A percentile compares a stretch with the other conserved stretches of the same genome.
phyloP scores from a whole-genome alignment of 2,329 filamentous ascomycete species.

The Nemania bipapillata region DNA sequence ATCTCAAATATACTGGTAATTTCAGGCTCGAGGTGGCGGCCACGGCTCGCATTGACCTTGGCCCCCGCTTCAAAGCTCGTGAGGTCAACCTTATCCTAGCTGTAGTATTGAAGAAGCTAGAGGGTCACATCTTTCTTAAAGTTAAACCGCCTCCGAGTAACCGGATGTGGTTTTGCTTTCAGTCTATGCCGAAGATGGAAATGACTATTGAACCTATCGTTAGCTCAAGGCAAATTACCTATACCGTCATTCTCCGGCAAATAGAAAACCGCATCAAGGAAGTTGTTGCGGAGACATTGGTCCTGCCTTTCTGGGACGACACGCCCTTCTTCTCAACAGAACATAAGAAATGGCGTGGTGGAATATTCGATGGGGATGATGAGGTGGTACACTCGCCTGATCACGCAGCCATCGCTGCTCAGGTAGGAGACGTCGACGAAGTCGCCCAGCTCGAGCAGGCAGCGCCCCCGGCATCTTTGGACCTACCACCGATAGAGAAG shows the following conservation, averaged over 20 bases:
- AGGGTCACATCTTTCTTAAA: constrained; percentile 84
- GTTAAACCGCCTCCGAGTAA: constrained; percentile 97
- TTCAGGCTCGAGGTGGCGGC: constrained; percentile 90
- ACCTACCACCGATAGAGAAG: constrained; percentile 65
- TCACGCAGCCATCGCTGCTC: constrained; percentile 55
- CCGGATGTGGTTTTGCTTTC: constrained; percentile 93
- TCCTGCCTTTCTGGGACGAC: constrained; percentile 96
- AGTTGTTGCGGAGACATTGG: constrained; percentile 89
- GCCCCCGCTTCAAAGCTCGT: constrained; percentile 84
- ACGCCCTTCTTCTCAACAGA: constrained; percentile 87
- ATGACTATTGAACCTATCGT: constrained; percentile 96
- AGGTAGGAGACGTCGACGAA: constrained; percentile 62
- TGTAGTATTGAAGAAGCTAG: constrained; percentile 82
- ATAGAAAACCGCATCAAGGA: constrained; percentile 96
- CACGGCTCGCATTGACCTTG: constrained; percentile 91
- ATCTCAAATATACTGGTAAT: constrained; percentile 88
- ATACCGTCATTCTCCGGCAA: constrained; percentile 87
- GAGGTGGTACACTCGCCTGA: constrained; percentile 55
- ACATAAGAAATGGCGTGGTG: constrained; percentile 81
- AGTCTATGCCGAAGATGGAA: constrained; percentile 92
- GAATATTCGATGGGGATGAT: constrained; percentile 75
- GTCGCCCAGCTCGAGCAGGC: constrained; percentile 58
- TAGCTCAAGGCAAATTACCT: constrained; percentile 93
- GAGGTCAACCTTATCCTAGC: constrained; percentile 91
- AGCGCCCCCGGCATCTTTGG: constrained; percentile 51